phyloP scores from a whole-genome alignment of 202 grass and related monocot genomes.

The Panicum virgatum region DNA sequence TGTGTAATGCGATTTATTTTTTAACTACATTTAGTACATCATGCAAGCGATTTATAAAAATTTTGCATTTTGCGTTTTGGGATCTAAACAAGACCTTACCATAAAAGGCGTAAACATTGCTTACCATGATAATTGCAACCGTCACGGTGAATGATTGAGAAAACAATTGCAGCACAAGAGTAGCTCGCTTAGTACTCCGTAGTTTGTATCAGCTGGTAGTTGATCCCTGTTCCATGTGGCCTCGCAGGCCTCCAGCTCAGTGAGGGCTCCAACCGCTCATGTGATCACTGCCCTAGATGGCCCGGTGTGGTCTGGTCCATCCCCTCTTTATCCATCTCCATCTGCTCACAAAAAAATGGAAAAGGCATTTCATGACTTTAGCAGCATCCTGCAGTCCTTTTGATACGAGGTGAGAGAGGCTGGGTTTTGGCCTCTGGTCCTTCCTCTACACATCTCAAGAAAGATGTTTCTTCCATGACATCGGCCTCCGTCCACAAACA shows the following conservation, averaged over 20 bases:
- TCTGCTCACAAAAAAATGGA: not conserved
- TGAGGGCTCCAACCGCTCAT: not conserved
- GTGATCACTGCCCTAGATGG: not conserved
- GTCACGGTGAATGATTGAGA: not conserved
- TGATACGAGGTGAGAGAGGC: not conserved
- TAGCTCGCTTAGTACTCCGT: no score
- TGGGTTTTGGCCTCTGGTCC: not conserved
- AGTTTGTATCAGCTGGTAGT: not conserved
- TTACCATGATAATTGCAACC: not conserved
- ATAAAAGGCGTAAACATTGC: not conserved
- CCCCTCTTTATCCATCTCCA: not conserved
- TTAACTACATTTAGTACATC: no score
- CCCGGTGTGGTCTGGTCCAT: not conserved
- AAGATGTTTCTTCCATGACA: conserved; percentile 12
- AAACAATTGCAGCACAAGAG: not conserved
- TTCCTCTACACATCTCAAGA: conserved; percentile 9
- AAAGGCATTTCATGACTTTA: not conserved
- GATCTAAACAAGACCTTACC: no score
- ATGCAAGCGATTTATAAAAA: no score
- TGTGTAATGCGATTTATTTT: no score
- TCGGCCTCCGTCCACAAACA: not conserved
- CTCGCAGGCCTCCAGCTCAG: not conserved
- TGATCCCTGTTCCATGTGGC: not conserved
- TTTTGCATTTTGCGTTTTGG: no score
- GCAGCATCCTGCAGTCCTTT: not conserved